Evolutionary conservation across 23 red algal species (phyloP), one percentile per base, ranked within the genome.

Genomic region (Agarophyton chilense): DNA sequence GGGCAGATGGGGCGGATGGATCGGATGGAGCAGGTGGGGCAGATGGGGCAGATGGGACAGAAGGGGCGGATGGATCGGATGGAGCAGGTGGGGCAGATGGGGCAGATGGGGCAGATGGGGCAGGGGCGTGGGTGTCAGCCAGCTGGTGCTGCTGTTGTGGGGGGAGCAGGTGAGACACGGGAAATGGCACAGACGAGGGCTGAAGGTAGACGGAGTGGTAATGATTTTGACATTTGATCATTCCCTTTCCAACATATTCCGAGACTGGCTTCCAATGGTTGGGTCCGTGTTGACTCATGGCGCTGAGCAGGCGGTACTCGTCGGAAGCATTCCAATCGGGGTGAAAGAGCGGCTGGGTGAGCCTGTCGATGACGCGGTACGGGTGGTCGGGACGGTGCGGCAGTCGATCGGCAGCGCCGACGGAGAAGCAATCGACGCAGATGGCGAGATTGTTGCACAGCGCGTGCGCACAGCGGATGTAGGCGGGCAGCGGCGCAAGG

Each of bases 371-470:
- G 46, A 96, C 84, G 24, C 93, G 83, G 70, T 96, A 99, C 11
- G 93, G 86, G 64, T 99, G 97, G 26, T 46, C 49, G 1, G 74
- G 24, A 4, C 47, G 41, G 86, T 99, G 97, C 18, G 97, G 97
- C 38, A 81, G 50, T 18, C 92, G 34, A 62, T 71, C 75, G 52
- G 51, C 44, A 39, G 93, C 97, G 32, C 93, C 97, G 55, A 99
- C 97, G 36, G 77, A 72, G 50, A 99, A 99, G 71, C 97, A 99
- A 43, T 93, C 91, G 40, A 96, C 40, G 66, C 97, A 99, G 10
- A 95, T 78, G 70, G 73, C 18, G 28, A 77, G 85, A 9, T 71
- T 79, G 52, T 89, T 65, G 85, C 85, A 89, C 4, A 19, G 34
- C 0, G 68, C 17, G 29, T 78, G 44, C 33, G 85, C 85, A 50